Percentiles rank a stretch among this genome's conserved stretches.
phyloP scores from a whole-genome alignment of 352 stramenopile genomes.

The Phytophthora lateralis region DNA sequence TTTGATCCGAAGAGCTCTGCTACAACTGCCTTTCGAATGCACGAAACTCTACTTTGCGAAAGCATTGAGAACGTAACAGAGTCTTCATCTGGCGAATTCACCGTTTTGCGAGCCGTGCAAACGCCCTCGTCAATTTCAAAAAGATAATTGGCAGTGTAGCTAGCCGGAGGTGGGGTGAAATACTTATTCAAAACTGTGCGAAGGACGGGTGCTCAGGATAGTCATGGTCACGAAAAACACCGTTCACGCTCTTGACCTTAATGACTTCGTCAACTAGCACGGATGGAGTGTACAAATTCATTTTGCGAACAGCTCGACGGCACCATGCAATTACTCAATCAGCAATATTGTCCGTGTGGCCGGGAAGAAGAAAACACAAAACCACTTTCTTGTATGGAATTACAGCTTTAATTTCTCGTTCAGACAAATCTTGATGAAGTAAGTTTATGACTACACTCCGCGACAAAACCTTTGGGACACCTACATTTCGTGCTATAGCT shows the following conservation, averaged over 20 bases:
- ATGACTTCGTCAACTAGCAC: background rate
- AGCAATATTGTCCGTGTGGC: conserved; percentile 10
- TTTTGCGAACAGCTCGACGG: conserved; percentile 1
- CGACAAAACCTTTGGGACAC: conserved; percentile 13
- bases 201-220: conserved; percentile 1
- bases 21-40: background rate
- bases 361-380: conserved; percentile 12
- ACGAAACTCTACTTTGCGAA: background rate
- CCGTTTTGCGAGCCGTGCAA: conserved; percentile 10
- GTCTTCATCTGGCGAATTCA: conserved; percentile 4
- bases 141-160: conserved; percentile 15
- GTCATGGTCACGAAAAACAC: conserved; percentile 7
- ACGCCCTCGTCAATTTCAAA: conserved; percentile 15
- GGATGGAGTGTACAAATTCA: background rate
- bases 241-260: conserved; percentile 10
- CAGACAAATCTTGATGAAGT: too few species aligned
- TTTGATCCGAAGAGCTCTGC: conserved; percentile 1
- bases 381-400: too few species aligned
- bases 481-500: background rate
- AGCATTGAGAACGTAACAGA: conserved; percentile 10
- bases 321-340: conserved; percentile 11
- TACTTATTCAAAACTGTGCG: conserved; percentile 3
- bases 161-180: conserved; percentile 4
- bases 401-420: too few species aligned
- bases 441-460: background rate